Evolutionary conservation across 371 early-diverging fungal species (phyloP).

Genomic region (Amoeboaphelidium protococcarum): DNA sequence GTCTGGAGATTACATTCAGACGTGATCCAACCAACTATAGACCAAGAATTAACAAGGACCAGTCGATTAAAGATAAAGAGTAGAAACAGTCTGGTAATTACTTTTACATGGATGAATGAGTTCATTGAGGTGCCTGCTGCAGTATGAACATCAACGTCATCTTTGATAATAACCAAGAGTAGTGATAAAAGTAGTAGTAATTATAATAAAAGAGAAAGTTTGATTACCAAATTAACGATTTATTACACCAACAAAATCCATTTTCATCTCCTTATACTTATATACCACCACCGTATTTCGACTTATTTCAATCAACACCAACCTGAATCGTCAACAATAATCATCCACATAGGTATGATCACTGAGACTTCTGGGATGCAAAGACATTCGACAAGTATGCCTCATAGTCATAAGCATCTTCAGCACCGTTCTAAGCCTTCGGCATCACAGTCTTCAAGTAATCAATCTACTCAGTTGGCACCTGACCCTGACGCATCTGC

Average conservation of each 20-base stretch:
- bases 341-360: neutral
- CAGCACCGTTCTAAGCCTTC: constrained; percentile 8
- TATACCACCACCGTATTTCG: no score
- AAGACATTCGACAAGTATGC: constrained; percentile 39
- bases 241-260: no score
- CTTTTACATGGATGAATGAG: constrained; percentile 50
- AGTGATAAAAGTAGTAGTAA: no score
- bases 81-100: constrained; percentile 85
- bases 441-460: constrained; percentile 48
- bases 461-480: constrained; percentile 35
- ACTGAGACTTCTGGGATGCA: neutral
- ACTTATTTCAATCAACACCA: no score
- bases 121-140: neutral
- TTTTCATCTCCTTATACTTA: no score
- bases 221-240: no score
- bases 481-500: constrained; percentile 27
- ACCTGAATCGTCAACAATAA: neutral
- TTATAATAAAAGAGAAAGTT: no score
- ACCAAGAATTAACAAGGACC: constrained; percentile 95
- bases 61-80: constrained; percentile 92
- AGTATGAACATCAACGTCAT: neutral
- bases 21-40: constrained; percentile 96
- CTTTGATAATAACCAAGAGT: neutral
- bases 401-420: constrained; percentile 38
- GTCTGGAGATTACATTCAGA: constrained; percentile 94